Conservation (phyloP, 495 filamentous ascomycete genomes). For the Penicillium desertorum region DNA sequence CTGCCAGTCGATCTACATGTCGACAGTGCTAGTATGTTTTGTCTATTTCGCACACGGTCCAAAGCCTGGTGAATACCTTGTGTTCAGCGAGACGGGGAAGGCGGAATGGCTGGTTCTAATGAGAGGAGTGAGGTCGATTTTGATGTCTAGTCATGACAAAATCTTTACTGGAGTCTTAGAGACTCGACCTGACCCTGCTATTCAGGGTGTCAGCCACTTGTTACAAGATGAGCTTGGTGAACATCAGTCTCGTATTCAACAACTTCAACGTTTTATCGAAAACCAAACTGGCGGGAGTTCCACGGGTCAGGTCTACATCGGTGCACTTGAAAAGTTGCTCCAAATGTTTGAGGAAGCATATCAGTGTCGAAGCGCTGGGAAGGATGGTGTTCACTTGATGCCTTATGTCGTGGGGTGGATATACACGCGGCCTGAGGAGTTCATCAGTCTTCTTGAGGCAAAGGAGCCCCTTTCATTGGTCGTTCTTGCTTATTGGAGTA, state of each 20-base stretch:
- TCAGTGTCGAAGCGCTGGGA: conserved; percentile 13
- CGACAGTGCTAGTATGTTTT: conserved; percentile 46
- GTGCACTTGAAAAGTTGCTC: conserved; percentile 19
- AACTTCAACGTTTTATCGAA: conserved; percentile 20
- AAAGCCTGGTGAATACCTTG: conserved; percentile 38
- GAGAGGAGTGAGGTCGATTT: conserved; percentile 41
- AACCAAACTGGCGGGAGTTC: background rate
- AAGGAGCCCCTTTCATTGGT: conserved; percentile 39
- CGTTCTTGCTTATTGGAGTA: conserved; percentile 43
- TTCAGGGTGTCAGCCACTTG: conserved; percentile 9
- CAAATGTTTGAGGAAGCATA: conserved; percentile 27
- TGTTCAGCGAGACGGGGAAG: conserved; percentile 41
- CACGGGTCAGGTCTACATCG: conserved; percentile 11
- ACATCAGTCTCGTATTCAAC: conserved; percentile 21
- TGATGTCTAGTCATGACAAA: conserved; percentile 20
- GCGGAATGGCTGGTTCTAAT: conserved; percentile 48
- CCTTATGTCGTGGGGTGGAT: conserved; percentile 37
- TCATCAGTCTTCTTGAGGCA: conserved; percentile 30
- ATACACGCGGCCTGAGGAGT: conserved; percentile 35
- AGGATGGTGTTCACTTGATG: conserved; percentile 24
- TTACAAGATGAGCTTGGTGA: conserved; percentile 22
- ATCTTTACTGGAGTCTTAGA: conserved; percentile 36
- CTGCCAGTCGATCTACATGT: conserved; percentile 48
- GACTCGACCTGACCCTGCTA: conserved; percentile 7
- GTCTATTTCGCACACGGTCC: conserved; percentile 49